Conservation (phyloP, 1,139 yeast species). For the Yamadazyma spencermartinsiae region DNA sequence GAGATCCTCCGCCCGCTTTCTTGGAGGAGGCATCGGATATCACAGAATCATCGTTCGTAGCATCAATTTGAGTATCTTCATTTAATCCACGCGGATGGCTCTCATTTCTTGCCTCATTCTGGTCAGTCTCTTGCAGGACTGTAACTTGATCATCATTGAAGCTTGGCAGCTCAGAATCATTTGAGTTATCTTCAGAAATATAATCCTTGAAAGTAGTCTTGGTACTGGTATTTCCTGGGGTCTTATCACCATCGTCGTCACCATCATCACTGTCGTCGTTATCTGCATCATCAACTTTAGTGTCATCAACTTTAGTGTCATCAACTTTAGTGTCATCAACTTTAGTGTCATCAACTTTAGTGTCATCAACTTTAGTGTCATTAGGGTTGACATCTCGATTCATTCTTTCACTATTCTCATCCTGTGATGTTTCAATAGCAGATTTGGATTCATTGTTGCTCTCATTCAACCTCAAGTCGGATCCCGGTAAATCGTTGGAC, state of each 20-base stretch:
- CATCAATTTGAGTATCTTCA: background rate
- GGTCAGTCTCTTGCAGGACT: slow-evolving; percentile 26
- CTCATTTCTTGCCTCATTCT: background rate
- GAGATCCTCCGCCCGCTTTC: background rate
- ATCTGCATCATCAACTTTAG: slow-evolving; percentile 3
- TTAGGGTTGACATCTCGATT: background rate
- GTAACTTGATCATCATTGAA: slow-evolving; percentile 40
- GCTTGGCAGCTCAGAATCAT: slow-evolving; percentile 21
- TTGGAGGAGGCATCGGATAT: background rate
- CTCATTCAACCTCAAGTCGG: background rate
- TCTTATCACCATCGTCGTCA: slow-evolving; percentile 26
- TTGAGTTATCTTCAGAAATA: slow-evolving; percentile 16
- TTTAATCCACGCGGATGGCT: background rate
- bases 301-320: background rate
- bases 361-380: background rate
- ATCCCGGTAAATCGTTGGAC: slow-evolving; percentile 9
- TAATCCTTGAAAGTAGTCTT: slow-evolving; percentile 34
- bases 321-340: slow-evolving; percentile 1
- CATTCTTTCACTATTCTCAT: background rate
- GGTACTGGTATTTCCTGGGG: slow-evolving; percentile 37
- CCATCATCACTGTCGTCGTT: slow-evolving; percentile 3
- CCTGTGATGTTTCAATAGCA: too few species aligned
- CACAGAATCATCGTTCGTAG: background rate
- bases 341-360: background rate
- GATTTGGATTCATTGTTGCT: background rate